Percentiles rank a stretch among this genome's conserved stretches.
Evolutionary conservation across 2,329 filamentous ascomycete species (phyloP).

Genomic region (Seiridium unicorne): DNA sequence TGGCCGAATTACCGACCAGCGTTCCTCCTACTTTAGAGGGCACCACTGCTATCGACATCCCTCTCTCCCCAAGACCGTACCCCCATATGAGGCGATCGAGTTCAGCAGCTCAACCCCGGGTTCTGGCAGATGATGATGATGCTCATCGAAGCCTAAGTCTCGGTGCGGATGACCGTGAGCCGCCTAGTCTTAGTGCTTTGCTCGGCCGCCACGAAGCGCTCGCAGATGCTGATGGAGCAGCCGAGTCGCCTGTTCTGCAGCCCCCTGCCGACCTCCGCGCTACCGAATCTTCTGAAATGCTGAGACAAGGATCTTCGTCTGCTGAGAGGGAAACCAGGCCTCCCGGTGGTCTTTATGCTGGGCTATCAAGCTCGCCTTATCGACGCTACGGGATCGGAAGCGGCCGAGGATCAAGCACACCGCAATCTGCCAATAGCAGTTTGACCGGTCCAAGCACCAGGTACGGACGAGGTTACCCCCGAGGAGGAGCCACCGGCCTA

Average conservation of each 20-base stretch:
- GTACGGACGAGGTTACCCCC: constrained; percentile 32
- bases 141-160: constrained; percentile 67
- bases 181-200: constrained; percentile 63
- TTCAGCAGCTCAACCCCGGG: constrained; percentile 63
- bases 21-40: constrained; percentile 44
- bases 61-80: constrained; percentile 63
- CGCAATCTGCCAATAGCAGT: constrained; percentile 30
- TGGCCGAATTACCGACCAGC: constrained; percentile 34
- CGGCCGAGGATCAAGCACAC: constrained; percentile 30
- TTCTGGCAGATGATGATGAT: constrained; percentile 54
- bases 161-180: constrained; percentile 62
- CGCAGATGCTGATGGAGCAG: constrained; percentile 28
- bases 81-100: constrained; percentile 62
- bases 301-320: constrained; percentile 37
- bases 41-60: constrained; percentile 70
- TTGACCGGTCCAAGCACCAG: constrained; percentile 28
- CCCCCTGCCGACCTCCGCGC: constrained; percentile 41
- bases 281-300: constrained; percentile 35
- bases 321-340: constrained; percentile 43
- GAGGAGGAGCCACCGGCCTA: constrained; percentile 33
- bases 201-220: constrained; percentile 45
- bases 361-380: constrained; percentile 42
- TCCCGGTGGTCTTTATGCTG: constrained; percentile 40
- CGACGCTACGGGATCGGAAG: constrained; percentile 40
- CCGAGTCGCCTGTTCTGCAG: constrained; percentile 33